Evolutionary conservation across 371 early-diverging fungal species (phyloP).

Genomic region (Zopfochytrium polystomum): DNA sequence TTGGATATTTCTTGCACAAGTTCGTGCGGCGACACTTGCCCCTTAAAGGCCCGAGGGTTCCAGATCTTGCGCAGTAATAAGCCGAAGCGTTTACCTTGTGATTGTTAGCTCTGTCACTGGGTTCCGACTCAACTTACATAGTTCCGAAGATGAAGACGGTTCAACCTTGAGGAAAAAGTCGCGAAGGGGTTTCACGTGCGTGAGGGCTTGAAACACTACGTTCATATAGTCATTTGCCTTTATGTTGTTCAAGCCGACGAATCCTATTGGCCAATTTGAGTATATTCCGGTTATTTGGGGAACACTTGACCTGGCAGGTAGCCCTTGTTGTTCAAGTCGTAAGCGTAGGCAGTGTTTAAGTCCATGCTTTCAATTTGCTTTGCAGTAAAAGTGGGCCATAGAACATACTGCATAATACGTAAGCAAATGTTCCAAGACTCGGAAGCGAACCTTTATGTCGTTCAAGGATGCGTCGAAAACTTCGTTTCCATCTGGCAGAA

Average conservation of each 20-base stretch:
- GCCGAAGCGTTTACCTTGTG: constrained; percentile 70
- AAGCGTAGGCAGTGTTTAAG: constrained; percentile 54
- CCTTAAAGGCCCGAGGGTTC: constrained; percentile 91
- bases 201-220: constrained; percentile 82
- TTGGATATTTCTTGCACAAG: constrained; percentile 88
- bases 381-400: constrained; percentile 77
- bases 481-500: constrained; percentile 92
- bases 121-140: no score
- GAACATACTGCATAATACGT: constrained; percentile 58
- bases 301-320: constrained; percentile 72
- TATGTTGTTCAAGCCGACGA: constrained; percentile 92
- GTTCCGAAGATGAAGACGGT: constrained; percentile 9
- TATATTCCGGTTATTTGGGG: background rate
- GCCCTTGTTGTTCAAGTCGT: constrained; percentile 82
- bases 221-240: constrained; percentile 96
- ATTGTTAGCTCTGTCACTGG: background rate
- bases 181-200: constrained; percentile 84
- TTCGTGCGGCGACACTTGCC: constrained; percentile 96
- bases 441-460: constrained; percentile 64
- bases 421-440: background rate
- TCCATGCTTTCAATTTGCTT: constrained; percentile 72
- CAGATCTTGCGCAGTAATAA: constrained; percentile 86
- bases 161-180: constrained; percentile 70
- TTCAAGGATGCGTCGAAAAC: constrained; percentile 81
- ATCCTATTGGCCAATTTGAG: constrained; percentile 53